Conservation (phyloP, 495 filamentous ascomycete genomes). For the Lichenothelia convexa region DNA sequence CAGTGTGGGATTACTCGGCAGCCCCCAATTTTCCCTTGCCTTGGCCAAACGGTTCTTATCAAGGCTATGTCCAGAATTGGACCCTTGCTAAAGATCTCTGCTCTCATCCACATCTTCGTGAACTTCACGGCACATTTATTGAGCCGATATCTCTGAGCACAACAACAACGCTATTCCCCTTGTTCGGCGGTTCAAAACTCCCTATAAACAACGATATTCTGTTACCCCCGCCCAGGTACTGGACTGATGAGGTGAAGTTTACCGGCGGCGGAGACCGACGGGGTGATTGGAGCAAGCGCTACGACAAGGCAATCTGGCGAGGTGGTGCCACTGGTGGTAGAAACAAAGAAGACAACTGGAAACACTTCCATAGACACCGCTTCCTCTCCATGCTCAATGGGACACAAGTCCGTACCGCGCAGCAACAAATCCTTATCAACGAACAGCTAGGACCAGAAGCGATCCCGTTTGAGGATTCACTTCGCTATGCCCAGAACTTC, state of each 20-base stretch:
- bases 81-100: conserved; percentile 17
- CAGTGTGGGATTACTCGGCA: conserved; percentile 13
- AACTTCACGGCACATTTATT: conserved; percentile 54
- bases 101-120: conserved; percentile 16
- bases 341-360: conserved; percentile 46
- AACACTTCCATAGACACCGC: conserved; percentile 52
- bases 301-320: conserved; percentile 43
- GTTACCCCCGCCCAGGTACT: conserved; percentile 62
- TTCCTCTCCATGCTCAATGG: conserved; percentile 52
- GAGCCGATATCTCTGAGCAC: conserved; percentile 40
- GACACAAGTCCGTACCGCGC: conserved; percentile 31
- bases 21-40: conserved; percentile 6
- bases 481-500: conserved; percentile 11
- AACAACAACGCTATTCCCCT: conserved; percentile 40
- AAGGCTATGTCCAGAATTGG: conserved; percentile 23
- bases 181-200: conserved; percentile 63
- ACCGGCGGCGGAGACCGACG: conserved; percentile 34
- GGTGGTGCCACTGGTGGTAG: conserved; percentile 50
- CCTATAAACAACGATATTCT: conserved; percentile 67
- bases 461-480: conserved; percentile 12
- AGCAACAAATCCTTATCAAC: no score
- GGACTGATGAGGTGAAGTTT: conserved; percentile 52
- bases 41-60: conserved; percentile 9
- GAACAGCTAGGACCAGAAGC: no score
- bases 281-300: conserved; percentile 36